These are phyloP conservation scores for Neurospora tetraspora DNA, from an alignment of 495 filamentous ascomycete genomes.

Conservation along the genomic window DNA sequence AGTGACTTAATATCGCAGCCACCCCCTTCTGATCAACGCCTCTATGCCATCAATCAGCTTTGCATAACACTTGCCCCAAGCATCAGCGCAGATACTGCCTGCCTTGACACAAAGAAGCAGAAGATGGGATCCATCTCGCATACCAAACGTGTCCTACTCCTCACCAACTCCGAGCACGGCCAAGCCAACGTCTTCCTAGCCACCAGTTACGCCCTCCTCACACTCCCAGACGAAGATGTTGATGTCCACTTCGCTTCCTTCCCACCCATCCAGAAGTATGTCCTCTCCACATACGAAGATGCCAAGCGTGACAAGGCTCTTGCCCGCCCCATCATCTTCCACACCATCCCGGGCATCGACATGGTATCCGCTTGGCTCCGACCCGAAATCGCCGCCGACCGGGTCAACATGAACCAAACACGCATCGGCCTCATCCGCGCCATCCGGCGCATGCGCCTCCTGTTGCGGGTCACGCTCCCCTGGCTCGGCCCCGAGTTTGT, in stretches of 20 bases:
- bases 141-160: conserved; percentile 31
- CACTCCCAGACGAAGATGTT: conserved; percentile 22
- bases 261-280: conserved; percentile 20
- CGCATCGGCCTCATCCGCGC: conserved; percentile 18
- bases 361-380: conserved; percentile 29
- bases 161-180: conserved; percentile 48
- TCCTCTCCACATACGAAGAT: conserved; percentile 9
- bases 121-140: conserved; percentile 12
- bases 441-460: conserved; percentile 21
- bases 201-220: conserved; percentile 39
- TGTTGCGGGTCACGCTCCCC: conserved; percentile 13
- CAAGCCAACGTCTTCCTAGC: conserved; percentile 48
- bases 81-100: background rate
- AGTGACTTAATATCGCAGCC: background rate
- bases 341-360: conserved; percentile 35
- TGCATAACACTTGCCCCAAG: background rate
- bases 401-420: background rate
- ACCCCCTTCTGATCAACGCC: background rate
- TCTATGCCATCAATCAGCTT: background rate
- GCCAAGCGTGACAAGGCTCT: conserved; percentile 19
- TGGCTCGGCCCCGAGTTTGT: conserved; percentile 43
- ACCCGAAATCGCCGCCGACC: conserved; percentile 7
- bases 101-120: background rate
- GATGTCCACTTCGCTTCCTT: conserved; percentile 47
- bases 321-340: conserved; percentile 16